A percentile compares a stretch with the other conserved stretches of the same genome.
These are phyloP conservation scores for Alternaria rosae DNA, from an alignment of 2,329 filamentous ascomycete species.

Conservation along the genomic window DNA sequence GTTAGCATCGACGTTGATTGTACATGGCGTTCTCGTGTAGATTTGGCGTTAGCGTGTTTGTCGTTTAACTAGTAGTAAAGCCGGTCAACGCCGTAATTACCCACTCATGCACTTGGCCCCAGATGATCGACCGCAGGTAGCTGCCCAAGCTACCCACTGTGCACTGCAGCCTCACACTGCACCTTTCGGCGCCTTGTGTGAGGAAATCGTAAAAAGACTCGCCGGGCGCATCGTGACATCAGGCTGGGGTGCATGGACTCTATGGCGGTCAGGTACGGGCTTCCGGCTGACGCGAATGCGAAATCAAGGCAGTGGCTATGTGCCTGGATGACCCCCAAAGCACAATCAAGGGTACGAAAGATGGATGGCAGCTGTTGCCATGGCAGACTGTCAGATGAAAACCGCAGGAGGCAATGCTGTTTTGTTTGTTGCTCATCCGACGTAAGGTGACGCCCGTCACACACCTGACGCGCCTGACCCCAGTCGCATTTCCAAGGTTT, in stretches of 20 bases:
- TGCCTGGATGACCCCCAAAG: not conserved
- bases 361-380: not conserved
- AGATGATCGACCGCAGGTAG: not conserved
- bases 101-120: not conserved
- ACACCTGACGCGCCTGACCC: constrained; percentile 19
- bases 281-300: not conserved
- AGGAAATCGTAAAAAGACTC: not conserved
- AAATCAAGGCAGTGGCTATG: not conserved
- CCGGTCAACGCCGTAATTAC: not conserved
- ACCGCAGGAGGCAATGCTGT: not conserved
- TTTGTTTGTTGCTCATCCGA: constrained; percentile 25
- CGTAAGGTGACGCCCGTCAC: constrained; percentile 14
- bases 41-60: not conserved
- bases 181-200: not conserved
- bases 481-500: constrained; percentile 14
- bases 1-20: not conserved
- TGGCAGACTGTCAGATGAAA: not conserved
- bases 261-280: not conserved
- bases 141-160: not conserved
- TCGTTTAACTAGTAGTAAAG: not conserved
- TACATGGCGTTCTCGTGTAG: not conserved
- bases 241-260: not conserved
- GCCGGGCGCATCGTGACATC: not conserved
- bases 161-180: not conserved
- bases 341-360: not conserved